Conservation (phyloP, 441 rosid genomes). For the Melastoma candidum region DNA sequence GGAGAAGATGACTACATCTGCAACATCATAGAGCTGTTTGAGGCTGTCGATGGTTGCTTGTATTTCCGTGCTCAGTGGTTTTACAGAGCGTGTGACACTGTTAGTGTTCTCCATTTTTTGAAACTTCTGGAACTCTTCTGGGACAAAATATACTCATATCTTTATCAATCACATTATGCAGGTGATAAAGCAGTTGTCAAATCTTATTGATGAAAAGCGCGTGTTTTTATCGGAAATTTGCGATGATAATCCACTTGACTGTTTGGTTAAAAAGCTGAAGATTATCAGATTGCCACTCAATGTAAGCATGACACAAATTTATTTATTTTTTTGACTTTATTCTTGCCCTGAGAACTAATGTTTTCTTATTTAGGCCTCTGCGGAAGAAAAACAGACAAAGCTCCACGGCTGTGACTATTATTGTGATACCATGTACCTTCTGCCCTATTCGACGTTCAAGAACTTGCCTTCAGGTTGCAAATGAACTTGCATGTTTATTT, state of each 20-base stretch:
- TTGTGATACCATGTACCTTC: constrained; percentile 45
- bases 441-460: constrained; percentile 46
- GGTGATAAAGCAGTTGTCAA: constrained; percentile 30
- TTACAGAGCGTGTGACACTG: constrained; percentile 58
- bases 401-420: constrained; percentile 36
- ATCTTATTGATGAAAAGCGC: constrained; percentile 30
- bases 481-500: neutral
- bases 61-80: constrained; percentile 66
- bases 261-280: constrained; percentile 35
- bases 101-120: constrained; percentile 19
- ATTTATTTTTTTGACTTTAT: neutral
- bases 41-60: constrained; percentile 27
- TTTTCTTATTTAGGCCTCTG: constrained; percentile 29
- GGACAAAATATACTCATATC: neutral
- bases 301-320: constrained; percentile 20
- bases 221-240: constrained; percentile 49
- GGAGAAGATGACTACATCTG: constrained; percentile 37
- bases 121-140: neutral
- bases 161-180: constrained; percentile 12
- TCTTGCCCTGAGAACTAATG: neutral
- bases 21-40: constrained; percentile 49
- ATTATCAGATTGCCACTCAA: constrained; percentile 34
- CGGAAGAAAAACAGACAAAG: constrained; percentile 18
- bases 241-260: constrained; percentile 42
- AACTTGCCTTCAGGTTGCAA: constrained; percentile 35